These are phyloP conservation scores for Nannochloris sp. DNA, from an alignment of 139 green algal genomes.

Conservation along the genomic window DNA sequence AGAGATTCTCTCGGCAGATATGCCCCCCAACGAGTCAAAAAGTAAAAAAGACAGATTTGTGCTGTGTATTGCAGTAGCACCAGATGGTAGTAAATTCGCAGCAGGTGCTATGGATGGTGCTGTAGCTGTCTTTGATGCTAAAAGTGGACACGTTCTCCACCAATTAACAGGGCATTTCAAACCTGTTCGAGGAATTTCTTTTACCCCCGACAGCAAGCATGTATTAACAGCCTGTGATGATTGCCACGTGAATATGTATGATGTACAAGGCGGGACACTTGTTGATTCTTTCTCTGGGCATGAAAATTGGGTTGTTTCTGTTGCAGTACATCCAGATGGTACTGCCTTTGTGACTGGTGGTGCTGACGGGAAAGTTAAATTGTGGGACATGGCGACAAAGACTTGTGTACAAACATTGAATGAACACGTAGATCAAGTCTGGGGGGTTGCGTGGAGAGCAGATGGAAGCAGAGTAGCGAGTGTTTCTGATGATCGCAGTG, in stretches of 20 bases:
- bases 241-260: slow-evolving; percentile 84
- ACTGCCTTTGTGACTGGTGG: slow-evolving; percentile 58
- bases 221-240: slow-evolving; percentile 87
- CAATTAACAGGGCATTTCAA: slow-evolving; percentile 74
- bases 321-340: slow-evolving; percentile 65
- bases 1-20: background rate
- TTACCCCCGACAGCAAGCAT: slow-evolving; percentile 68
- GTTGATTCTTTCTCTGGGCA: slow-evolving; percentile 82
- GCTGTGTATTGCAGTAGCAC: slow-evolving; percentile 58
- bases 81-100: slow-evolving; percentile 61
- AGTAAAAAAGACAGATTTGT: slow-evolving; percentile 58
- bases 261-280: slow-evolving; percentile 60
- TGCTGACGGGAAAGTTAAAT: slow-evolving; percentile 66
- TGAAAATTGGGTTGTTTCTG: slow-evolving; percentile 79
- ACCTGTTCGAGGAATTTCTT: slow-evolving; percentile 71
- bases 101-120: slow-evolving; percentile 70
- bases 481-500: slow-evolving; percentile 58
- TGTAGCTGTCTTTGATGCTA: slow-evolving; percentile 66
- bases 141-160: slow-evolving; percentile 50
- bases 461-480: slow-evolving; percentile 50
- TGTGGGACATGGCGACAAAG: slow-evolving; percentile 78
- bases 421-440: slow-evolving; percentile 55
- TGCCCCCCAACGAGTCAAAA: slow-evolving; percentile 26
- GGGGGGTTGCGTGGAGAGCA: slow-evolving; percentile 54
- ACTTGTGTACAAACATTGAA: slow-evolving; percentile 44